A percentile compares a stretch with the other conserved stretches of the same genome.
phyloP scores from a whole-genome alignment of 352 stramenopile species.

The Blastocystis sp. region DNA sequence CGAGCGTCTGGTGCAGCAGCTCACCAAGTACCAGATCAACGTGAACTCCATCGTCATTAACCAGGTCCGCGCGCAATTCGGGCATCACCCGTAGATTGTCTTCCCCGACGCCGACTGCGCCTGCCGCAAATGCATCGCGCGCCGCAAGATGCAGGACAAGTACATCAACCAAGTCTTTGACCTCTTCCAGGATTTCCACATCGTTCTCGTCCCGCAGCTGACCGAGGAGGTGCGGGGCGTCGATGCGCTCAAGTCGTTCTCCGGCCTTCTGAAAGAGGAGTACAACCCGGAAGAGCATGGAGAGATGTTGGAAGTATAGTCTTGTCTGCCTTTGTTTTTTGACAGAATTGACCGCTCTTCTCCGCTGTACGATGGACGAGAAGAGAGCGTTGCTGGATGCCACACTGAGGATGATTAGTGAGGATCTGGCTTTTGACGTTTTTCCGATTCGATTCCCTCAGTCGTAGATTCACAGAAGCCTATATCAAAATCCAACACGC shows the following conservation, averaged over 20 bases:
- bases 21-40: slow-evolving; percentile 99
- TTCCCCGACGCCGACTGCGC: slow-evolving; percentile 77
- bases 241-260: slow-evolving; percentile 88
- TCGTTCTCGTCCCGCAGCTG: slow-evolving; percentile 95
- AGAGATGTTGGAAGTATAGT: slow-evolving; percentile 66
- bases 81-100: slow-evolving; percentile 71
- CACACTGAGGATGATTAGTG: background rate
- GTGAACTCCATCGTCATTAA: slow-evolving; percentile 99
- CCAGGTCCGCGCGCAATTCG: slow-evolving; percentile 78
- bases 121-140: slow-evolving; percentile 72
- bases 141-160: slow-evolving; percentile 99
- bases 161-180: slow-evolving; percentile 99
- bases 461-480: background rate
- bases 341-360: background rate
- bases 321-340: background rate
- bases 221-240: slow-evolving; percentile 94
- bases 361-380: background rate
- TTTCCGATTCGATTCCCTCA: background rate
- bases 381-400: background rate
- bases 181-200: slow-evolving; percentile 97
- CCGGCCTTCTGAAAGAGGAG: slow-evolving; percentile 87
- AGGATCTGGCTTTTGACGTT: background rate
- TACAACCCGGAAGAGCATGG: slow-evolving; percentile 70
- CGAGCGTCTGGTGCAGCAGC: slow-evolving; percentile 95
- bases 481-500: background rate